Evolutionary conservation across 495 filamentous ascomycete species (phyloP), one percentile per base, ranked within the genome.

Genomic region (Amphirosellinia nigrospora): DNA sequence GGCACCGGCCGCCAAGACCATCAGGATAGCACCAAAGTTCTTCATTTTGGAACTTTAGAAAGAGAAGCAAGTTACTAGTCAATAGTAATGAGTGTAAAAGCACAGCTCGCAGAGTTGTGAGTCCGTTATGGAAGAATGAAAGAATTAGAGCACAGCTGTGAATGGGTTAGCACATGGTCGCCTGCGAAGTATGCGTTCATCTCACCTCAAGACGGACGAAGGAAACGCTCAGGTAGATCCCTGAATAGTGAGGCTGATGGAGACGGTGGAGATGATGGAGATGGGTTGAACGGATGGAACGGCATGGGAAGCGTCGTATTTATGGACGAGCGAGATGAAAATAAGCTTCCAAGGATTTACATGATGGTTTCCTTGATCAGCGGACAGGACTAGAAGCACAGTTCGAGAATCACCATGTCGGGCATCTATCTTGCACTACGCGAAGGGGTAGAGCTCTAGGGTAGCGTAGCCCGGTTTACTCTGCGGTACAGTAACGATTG

Each of bases 71-170:
- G 21, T 26, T 52, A 65, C 63, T 65, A 65, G 21, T 65, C 63
- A 41, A 65, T 65, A 65, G 63, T 41, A 53, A 52, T 53, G 30
- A 52, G 68, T 48, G 63, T 38, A 4, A 41, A 30, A 30, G 61
- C 30, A 48, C 61, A 64, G 43, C 61, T 64, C 61, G 28, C 61
- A 50, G 61, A 64, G 61, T 50, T 50, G 61, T 48, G 28, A 36
- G 43, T 41, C 58, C 58, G 34, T 61, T 39, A 50, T 23, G 15
- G 34, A 16, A 48, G 43, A 64, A 74, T 74, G 62, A 76, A 78
- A 72, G 70, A 70, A 77, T 55, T 65, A 52, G 80, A 82, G 80
- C 80, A 77, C 80, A 82, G 80, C 80, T 82, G 50, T 50, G 58
- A 41, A 69, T 46, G 62, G 41, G 52, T 59, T 72, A 65, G 63